Evolutionary conservation across 2,329 filamentous ascomycete species (phyloP).

Genomic region (Penicillium sp.): DNA sequence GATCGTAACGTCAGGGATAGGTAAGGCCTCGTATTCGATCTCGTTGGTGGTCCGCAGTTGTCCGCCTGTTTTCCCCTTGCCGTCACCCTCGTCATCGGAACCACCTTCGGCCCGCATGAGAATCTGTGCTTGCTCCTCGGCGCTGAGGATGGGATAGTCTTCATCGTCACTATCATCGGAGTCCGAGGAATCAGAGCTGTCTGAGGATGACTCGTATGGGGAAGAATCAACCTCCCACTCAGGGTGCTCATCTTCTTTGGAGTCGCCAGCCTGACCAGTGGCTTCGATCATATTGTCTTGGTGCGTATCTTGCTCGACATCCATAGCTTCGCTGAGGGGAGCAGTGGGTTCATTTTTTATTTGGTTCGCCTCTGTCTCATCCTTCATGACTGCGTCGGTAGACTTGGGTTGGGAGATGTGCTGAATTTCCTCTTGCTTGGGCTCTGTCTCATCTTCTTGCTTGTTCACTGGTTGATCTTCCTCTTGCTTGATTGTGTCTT

Average conservation of each 20-base stretch:
- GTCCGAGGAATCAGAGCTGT: slow-evolving; percentile 62
- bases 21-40: slow-evolving; percentile 58
- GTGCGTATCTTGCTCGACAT: slow-evolving; percentile 22
- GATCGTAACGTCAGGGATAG: slow-evolving; percentile 75
- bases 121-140: slow-evolving; percentile 79
- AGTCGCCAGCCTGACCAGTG: slow-evolving; percentile 12
- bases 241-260: slow-evolving; percentile 55
- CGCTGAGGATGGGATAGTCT: slow-evolving; percentile 69
- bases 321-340: slow-evolving; percentile 25
- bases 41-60: slow-evolving; percentile 83
- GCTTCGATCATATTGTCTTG: slow-evolving; percentile 8
- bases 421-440: background rate
- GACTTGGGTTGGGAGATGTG: background rate
- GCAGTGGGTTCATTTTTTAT: background rate
- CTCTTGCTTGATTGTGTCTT: slow-evolving; percentile 3
- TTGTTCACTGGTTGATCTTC: background rate
- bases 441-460: background rate
- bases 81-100: slow-evolving; percentile 72
- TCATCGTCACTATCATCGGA: slow-evolving; percentile 55
- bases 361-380: background rate
- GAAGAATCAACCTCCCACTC: slow-evolving; percentile 86
- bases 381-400: background rate
- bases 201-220: slow-evolving; percentile 65
- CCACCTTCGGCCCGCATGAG: slow-evolving; percentile 80
- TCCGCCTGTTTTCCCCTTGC: slow-evolving; percentile 44